Evolutionary conservation across 2,329 filamentous ascomycete genomes (phyloP).

Genomic region (Orbilia javanica): DNA sequence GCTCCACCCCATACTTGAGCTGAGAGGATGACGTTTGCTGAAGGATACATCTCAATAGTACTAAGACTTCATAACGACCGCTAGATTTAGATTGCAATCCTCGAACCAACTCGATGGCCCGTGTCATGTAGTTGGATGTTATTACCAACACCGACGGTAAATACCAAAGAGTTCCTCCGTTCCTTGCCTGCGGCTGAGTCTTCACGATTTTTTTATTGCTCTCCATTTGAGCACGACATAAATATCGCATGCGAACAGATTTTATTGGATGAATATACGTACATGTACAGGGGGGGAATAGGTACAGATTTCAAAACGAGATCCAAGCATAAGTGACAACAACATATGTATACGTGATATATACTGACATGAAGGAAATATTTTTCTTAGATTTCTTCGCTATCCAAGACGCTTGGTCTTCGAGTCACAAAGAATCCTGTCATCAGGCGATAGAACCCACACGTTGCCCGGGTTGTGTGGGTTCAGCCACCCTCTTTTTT

Average conservation of each 20-base stretch:
- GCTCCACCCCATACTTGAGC: not conserved
- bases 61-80: no score
- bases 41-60: not conserved
- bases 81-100: not conserved
- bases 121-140: not conserved
- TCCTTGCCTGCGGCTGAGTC: conserved; percentile 26
- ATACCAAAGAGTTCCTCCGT: not conserved
- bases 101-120: not conserved
- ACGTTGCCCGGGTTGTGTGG: conserved; percentile 45
- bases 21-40: not conserved
- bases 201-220: not conserved
- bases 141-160: conserved; percentile 4
- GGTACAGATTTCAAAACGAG: conserved; percentile 19
- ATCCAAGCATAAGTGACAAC: conserved; percentile 33
- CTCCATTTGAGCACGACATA: not conserved
- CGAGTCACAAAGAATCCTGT: conserved; percentile 2
- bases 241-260: conserved; percentile 43
- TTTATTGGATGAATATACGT: conserved; percentile 44
- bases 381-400: conserved; percentile 16
- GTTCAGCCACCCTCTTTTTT: conserved; percentile 22
- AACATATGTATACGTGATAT: conserved; percentile 38
- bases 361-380: conserved; percentile 18
- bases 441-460: conserved; percentile 8
- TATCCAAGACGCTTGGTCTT: conserved; percentile 24
- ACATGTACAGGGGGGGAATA: conserved; percentile 38